phyloP scores from a whole-genome alignment of 2,329 filamentous ascomycete genomes.

The Chaetomium strumarium region DNA sequence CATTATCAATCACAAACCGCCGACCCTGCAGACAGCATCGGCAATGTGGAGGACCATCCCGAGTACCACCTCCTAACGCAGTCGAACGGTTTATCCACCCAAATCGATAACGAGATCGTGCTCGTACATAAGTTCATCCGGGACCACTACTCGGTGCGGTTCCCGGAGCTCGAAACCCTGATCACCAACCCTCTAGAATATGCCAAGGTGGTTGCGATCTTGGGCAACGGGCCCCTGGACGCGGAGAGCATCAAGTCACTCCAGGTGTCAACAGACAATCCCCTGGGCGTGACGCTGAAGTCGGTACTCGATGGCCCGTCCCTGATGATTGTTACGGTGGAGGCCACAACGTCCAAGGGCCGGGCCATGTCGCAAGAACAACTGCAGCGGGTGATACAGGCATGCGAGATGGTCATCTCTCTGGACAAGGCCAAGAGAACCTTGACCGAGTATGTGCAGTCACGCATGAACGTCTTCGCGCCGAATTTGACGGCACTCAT shows the following conservation, averaged over 20 bases:
- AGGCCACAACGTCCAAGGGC: constrained; percentile 85
- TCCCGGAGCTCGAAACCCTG: constrained; percentile 85
- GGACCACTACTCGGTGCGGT: constrained; percentile 90
- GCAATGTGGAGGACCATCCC: constrained; percentile 85
- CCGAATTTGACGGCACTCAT: constrained; percentile 89
- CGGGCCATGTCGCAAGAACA: constrained; percentile 70
- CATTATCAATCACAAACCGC: constrained; percentile 66
- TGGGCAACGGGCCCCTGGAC: constrained; percentile 87
- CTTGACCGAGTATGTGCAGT: constrained; percentile 90
- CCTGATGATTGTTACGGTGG: constrained; percentile 92
- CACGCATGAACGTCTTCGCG: constrained; percentile 92
- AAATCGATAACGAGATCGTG: constrained; percentile 87
- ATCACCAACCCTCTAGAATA: constrained; percentile 92
- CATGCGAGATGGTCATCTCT: constrained; percentile 82
- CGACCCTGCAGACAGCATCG: constrained; percentile 56
- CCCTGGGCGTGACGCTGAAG: constrained; percentile 67
- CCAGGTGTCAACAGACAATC: constrained; percentile 70
- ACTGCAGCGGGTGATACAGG: constrained; percentile 65
- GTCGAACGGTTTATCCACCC: constrained; percentile 83
- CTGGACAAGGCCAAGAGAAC: constrained; percentile 82
- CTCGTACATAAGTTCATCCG: constrained; percentile 94
- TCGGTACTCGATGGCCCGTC: constrained; percentile 81
- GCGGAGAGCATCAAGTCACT: constrained; percentile 72
- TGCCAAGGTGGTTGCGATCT: constrained; percentile 87
- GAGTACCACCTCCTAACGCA: constrained; percentile 85